Evolutionary conservation across 495 filamentous ascomycete genomes (phyloP), one percentile per base, ranked within the genome.

Genomic region (Penicillium steckii): DNA sequence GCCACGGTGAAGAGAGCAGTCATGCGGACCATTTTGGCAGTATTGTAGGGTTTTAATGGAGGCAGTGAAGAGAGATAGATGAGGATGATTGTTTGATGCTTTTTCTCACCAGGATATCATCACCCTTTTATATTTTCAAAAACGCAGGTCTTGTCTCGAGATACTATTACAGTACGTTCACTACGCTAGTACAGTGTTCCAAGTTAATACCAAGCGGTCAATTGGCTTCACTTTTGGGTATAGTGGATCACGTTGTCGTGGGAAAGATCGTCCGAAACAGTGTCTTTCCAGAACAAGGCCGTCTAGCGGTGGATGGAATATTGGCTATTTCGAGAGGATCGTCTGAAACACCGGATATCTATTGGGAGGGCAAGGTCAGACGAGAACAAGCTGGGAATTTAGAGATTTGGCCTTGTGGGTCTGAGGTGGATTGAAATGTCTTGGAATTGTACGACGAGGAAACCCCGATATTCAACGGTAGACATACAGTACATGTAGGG

Each of bases 21-120:
- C 44, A 54, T 19, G 22, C 33, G 30, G 51, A 54, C 51, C 51
- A 54, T 54, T 54, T 42, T 54, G 44, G 29, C 24, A 26, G 44
- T 9, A 22, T 35, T 37, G 25, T 41, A 22, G 30, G 37, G 19
- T 41, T 17, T 13, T 8, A 22, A 15, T 18, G 13, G 19, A 18
- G 21, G 37, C 10, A 5, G 18, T 49, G 25, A 29, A 27, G 47
- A 21, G 32, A 17, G 33, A 21, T 38, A 17, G 26, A 24, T 47
- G 26, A 8, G 13, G 9, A 37, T 29, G 33, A 48, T 32, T 49
- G 35, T 7, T 27, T 40, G 35, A 21, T 42, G 0, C 15, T 26
- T n/a, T 7, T 49, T 17, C 18, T 22, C n/a, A 7, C 7, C 19
- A 21, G 17, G 23, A 21, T 19, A 26, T n/a, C 4, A 17, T 9